Percentiles rank a stretch among this genome's conserved stretches.
These are phyloP conservation scores for Candida sanyaensis DNA, from an alignment of 1,139 yeast species.

Conservation along the genomic window DNA sequence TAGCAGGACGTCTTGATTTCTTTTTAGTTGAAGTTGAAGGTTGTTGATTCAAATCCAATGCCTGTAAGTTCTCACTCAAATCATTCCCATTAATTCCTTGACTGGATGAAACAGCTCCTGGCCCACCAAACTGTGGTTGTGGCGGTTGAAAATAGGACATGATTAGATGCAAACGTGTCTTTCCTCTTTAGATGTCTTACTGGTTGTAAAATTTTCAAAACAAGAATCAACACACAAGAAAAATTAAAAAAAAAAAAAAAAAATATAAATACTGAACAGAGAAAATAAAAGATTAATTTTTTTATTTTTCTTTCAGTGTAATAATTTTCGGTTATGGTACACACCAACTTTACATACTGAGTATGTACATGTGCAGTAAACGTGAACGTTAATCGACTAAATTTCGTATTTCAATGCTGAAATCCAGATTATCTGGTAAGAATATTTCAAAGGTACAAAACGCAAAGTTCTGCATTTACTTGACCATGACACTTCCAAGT, in stretches of 20 bases:
- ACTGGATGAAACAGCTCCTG: background rate
- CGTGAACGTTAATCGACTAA: too few relatives aligned
- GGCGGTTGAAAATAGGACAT: slow-evolving; percentile 8
- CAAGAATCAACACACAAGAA: background rate
- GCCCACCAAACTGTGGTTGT: slow-evolving; percentile 1
- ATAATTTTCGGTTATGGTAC: background rate
- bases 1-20: slow-evolving; percentile 43
- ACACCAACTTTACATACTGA: background rate
- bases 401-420: too few relatives aligned
- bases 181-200: background rate
- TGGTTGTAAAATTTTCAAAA: background rate
- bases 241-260: background rate
- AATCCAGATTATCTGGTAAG: too few relatives aligned
- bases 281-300: background rate
- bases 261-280: background rate
- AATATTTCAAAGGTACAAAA: too few relatives aligned
- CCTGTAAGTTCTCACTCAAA: slow-evolving; percentile 10
- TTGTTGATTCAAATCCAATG: slow-evolving; percentile 11
- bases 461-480: too few relatives aligned
- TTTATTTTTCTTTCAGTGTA: background rate
- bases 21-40: slow-evolving; percentile 8
- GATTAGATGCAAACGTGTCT: background rate
- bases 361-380: too few relatives aligned
- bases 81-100: slow-evolving; percentile 4
- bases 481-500: too few relatives aligned